These are phyloP conservation scores for Pelargonium citronellum DNA, from an alignment of 441 rosid genomes.

Conservation along the genomic window DNA sequence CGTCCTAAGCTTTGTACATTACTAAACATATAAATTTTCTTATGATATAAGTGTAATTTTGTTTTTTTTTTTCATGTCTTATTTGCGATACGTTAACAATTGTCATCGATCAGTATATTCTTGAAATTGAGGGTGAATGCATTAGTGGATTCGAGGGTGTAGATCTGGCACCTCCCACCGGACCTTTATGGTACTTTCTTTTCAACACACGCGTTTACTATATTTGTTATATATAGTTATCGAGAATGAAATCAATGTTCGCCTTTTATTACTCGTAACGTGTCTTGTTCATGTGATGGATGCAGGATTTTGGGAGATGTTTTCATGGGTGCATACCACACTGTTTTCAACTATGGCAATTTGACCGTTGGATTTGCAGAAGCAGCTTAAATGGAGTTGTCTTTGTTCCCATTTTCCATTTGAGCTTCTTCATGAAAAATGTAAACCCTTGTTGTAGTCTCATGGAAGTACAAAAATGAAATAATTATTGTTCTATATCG, in stretches of 20 bases:
- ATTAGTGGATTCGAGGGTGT: slow-evolving; percentile 4
- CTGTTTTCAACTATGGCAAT: slow-evolving; percentile 53
- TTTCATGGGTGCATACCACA: slow-evolving; percentile 71
- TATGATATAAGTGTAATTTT: no score
- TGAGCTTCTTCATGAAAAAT: not conserved
- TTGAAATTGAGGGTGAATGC: not conserved
- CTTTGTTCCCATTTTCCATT: not conserved
- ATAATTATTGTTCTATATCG: not conserved
- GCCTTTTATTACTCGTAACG: no score
- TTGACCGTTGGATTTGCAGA: slow-evolving; percentile 56
- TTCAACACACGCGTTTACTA: not conserved
- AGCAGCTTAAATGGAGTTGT: slow-evolving; percentile 24
- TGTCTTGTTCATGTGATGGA: not conserved
- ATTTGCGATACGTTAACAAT: no score
- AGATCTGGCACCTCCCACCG: slow-evolving; percentile 1
- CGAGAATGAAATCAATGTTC: no score
- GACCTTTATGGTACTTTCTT: slow-evolving; percentile 2
- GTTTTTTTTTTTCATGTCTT: no score
- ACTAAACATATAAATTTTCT: no score
- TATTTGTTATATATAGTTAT: no score
- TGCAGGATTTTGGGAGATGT: slow-evolving; percentile 65
- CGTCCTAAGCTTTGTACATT: no score
- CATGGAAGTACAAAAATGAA: not conserved
- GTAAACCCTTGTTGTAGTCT: not conserved
- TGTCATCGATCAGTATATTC: not conserved